Conservation (phyloP, 306 rosid genomes). For the Vigna angularis region DNA sequence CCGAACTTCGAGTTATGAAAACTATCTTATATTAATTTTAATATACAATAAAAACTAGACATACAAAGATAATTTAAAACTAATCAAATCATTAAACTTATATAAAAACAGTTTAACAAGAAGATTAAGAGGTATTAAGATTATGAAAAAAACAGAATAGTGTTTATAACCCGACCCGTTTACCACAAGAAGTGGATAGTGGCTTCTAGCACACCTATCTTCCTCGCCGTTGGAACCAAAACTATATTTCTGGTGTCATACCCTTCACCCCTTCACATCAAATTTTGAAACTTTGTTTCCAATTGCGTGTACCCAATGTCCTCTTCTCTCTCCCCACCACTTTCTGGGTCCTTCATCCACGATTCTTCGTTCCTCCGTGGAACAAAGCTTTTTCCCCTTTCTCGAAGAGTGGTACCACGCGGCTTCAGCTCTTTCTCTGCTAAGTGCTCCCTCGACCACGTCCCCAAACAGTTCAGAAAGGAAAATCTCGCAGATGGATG, state of each 20-base stretch:
- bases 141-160: no score
- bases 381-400: conserved; percentile 47
- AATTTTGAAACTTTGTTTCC: conserved; percentile 18
- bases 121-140: no score
- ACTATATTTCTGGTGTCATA: not conserved
- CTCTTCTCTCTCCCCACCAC: conserved; percentile 55
- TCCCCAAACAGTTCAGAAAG: conserved; percentile 83
- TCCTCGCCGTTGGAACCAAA: conserved; percentile 22
- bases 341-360: conserved; percentile 49
- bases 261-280: not conserved
- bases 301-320: conserved; percentile 45
- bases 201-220: not conserved
- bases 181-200: not conserved
- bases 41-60: no score
- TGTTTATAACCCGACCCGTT: not conserved
- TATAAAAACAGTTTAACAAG: no score
- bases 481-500: conserved; percentile 92
- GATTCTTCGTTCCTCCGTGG: conserved; percentile 60
- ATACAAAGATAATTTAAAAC: no score
- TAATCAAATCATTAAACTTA: no score
- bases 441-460: conserved; percentile 62
- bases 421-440: conserved; percentile 52
- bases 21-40: no score
- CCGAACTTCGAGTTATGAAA: no score
- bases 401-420: conserved; percentile 44